Evolutionary conservation across 208 protist species (phyloP).

Genomic region (Angomonas deanei): DNA sequence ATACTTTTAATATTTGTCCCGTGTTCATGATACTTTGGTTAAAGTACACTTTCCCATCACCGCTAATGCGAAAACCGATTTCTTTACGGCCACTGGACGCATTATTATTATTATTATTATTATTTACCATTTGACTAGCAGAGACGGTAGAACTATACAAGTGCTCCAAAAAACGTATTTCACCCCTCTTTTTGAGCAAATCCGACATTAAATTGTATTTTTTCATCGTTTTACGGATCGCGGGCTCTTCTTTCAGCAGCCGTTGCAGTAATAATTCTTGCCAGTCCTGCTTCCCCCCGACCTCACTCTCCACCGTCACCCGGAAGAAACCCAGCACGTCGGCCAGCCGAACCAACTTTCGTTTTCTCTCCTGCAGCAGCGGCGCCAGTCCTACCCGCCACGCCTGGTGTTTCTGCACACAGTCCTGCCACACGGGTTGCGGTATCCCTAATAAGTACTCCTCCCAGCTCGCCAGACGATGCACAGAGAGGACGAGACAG

Average conservation of each 20-base stretch:
- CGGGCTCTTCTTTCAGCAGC: conserved; percentile 57
- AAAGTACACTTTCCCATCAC: conserved; percentile 60
- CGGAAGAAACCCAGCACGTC: conserved; percentile 69
- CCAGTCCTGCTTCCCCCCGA: conserved; percentile 46
- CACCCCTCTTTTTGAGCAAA: conserved; percentile 56
- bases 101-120: conserved; percentile 4
- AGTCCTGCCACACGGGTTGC: conserved; percentile 61
- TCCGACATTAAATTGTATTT: conserved; percentile 81
- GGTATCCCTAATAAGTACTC: conserved; percentile 65
- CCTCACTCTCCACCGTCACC: conserved; percentile 41
- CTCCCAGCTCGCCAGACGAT: conserved; percentile 63
- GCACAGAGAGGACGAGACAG: conserved; percentile 65
- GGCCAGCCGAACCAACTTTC: conserved; percentile 48
- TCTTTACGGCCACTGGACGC: conserved; percentile 25
- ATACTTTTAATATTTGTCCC: conserved; percentile 67
- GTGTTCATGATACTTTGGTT: conserved; percentile 65
- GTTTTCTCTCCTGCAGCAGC: conserved; percentile 57
- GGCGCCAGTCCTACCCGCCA: conserved; percentile 66
- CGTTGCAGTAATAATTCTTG: conserved; percentile 58
- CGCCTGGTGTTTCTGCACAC: conserved; percentile 62
- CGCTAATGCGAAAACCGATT: conserved; percentile 67
- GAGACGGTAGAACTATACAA: conserved; percentile 33
- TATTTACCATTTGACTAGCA: too few species aligned
- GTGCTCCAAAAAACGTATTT: conserved; percentile 44
- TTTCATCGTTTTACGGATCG: conserved; percentile 50